phyloP scores from a whole-genome alignment of 2,329 filamentous ascomycete species.

The Rutstroemia sydowiana region DNA sequence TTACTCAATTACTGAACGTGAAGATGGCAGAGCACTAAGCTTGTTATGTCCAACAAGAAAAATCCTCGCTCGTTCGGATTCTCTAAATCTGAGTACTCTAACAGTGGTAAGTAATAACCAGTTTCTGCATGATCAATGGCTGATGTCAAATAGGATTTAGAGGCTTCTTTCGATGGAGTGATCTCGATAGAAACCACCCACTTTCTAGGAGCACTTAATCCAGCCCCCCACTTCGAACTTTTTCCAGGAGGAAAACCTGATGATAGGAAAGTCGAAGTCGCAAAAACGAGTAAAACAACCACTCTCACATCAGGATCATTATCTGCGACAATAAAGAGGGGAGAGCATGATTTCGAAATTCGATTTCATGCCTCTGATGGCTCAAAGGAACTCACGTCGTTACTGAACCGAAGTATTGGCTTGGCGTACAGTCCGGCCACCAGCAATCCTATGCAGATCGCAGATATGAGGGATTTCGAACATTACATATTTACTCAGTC shows the following conservation, averaged over 20 bases:
- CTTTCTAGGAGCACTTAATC: constrained; percentile 45
- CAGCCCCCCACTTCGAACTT: constrained; percentile 50
- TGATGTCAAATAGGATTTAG: constrained; percentile 38
- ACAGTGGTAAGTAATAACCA: constrained; percentile 36
- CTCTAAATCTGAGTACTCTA: constrained; percentile 47
- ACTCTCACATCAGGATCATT: constrained; percentile 45
- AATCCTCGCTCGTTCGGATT: constrained; percentile 47
- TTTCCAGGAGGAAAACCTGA: constrained; percentile 45
- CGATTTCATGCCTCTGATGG: constrained; percentile 44
- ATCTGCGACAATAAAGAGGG: constrained; percentile 42
- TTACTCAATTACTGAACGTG: constrained; percentile 38
- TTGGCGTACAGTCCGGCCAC: constrained; percentile 49
- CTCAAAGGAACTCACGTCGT: constrained; percentile 45
- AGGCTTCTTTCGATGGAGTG: constrained; percentile 50
- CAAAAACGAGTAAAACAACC: constrained; percentile 37
- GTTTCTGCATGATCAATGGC: not conserved
- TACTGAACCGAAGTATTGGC: constrained; percentile 48
- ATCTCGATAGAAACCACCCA: constrained; percentile 52
- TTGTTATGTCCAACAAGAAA: constrained; percentile 52
- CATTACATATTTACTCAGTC: constrained; percentile 53
- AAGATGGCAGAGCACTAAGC: constrained; percentile 41
- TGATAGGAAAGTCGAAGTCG: constrained; percentile 32
- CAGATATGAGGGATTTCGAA: constrained; percentile 44
- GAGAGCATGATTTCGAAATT: constrained; percentile 47
- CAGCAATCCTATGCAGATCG: constrained; percentile 44